Percentiles rank a stretch among this genome's conserved stretches.
Evolutionary conservation across 768 basidiomycete species (phyloP).

Genomic region (Russula brevipes): DNA sequence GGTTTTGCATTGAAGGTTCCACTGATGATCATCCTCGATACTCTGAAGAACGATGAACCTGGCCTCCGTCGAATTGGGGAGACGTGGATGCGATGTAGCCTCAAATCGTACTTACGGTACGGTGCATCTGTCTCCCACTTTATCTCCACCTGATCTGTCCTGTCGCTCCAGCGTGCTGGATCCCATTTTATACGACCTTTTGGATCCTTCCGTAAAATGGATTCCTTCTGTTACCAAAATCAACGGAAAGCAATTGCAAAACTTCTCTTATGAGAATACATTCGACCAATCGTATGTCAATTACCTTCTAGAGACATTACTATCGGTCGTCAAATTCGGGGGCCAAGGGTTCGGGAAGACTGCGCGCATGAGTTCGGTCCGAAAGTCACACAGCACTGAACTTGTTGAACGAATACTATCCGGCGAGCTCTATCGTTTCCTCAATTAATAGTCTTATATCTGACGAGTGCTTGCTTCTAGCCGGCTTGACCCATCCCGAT

Average conservation of each 20-base stretch:
- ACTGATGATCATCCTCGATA: slow-evolving; percentile 82
- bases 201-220: slow-evolving; percentile 64
- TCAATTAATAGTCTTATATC: slow-evolving; percentile 16
- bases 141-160: slow-evolving; percentile 7
- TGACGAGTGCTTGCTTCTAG: slow-evolving; percentile 6
- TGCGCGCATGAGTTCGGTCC: slow-evolving; percentile 57
- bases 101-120: slow-evolving; percentile 88
- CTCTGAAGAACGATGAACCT: slow-evolving; percentile 72
- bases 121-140: slow-evolving; percentile 12
- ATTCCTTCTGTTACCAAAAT: slow-evolving; percentile 46
- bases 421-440: slow-evolving; percentile 39
- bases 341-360: slow-evolving; percentile 83
- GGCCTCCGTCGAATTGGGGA: slow-evolving; percentile 74
- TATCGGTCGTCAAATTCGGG: slow-evolving; percentile 78
- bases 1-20: slow-evolving; percentile 82
- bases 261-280: slow-evolving; percentile 62
- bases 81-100: slow-evolving; percentile 94
- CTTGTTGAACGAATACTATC: slow-evolving; percentile 56
- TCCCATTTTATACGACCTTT: slow-evolving; percentile 72
- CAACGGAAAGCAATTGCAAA: slow-evolving; percentile 60
- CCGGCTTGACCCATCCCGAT: slow-evolving; percentile 39
- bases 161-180: slow-evolving; percentile 66
- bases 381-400: slow-evolving; percentile 57
- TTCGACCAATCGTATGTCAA: slow-evolving; percentile 72
- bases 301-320: slow-evolving; percentile 71